Evolutionary conservation across 768 basidiomycete species (phyloP).

Genomic region (Suillus bovinus): DNA sequence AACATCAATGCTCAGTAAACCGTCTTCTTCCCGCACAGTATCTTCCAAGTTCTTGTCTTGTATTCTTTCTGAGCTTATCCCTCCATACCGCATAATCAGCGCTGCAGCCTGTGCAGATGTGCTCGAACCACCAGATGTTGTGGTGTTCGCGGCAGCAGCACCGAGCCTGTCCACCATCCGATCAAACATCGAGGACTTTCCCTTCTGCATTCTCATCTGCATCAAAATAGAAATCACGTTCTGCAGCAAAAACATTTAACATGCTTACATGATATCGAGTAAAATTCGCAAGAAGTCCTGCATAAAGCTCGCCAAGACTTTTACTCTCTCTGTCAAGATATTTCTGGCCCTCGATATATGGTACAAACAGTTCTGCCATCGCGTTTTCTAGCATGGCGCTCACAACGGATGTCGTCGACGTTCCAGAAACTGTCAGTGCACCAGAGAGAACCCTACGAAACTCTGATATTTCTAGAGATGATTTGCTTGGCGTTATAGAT

Average conservation of each 20-base stretch:
- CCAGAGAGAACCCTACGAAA: slow-evolving; percentile 57
- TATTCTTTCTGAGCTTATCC: slow-evolving; percentile 57
- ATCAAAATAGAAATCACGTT: slow-evolving; percentile 10
- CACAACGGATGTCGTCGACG: slow-evolving; percentile 55
- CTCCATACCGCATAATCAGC: slow-evolving; percentile 86
- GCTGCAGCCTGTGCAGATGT: slow-evolving; percentile 86
- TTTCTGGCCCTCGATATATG: slow-evolving; percentile 87
- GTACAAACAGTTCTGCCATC: slow-evolving; percentile 94
- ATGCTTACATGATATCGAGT: slow-evolving; percentile 84
- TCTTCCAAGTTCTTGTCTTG: slow-evolving; percentile 65
- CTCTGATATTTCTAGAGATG: slow-evolving; percentile 62
- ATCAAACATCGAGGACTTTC: slow-evolving; percentile 82
- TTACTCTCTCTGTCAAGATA: slow-evolving; percentile 92
- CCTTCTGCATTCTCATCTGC: slow-evolving; percentile 61
- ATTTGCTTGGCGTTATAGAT: slow-evolving; percentile 55
- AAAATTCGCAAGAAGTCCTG: slow-evolving; percentile 68
- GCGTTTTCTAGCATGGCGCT: slow-evolving; percentile 90
- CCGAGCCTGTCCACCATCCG: slow-evolving; percentile 87
- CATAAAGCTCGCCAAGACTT: slow-evolving; percentile 79
- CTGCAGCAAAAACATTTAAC: slow-evolving; percentile 1
- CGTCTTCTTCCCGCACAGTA: slow-evolving; percentile 77
- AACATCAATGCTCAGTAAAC: slow-evolving; percentile 67
- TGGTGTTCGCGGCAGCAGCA: slow-evolving; percentile 68
- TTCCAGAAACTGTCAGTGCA: slow-evolving; percentile 39
- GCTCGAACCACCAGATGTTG: slow-evolving; percentile 56